phyloP scores from a whole-genome alignment of 352 stramenopile genomes.

The Phytophthora brassicae region DNA sequence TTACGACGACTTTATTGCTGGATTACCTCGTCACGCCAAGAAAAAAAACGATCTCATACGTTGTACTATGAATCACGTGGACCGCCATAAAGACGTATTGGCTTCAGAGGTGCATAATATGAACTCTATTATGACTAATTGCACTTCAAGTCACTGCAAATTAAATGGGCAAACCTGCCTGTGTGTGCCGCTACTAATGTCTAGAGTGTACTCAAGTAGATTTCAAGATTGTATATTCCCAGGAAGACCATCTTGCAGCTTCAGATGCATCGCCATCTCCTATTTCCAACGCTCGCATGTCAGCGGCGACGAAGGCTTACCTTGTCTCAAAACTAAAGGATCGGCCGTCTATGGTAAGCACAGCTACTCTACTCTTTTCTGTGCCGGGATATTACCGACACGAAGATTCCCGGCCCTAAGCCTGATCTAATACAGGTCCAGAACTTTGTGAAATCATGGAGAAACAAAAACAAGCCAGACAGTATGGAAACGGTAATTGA shows the following conservation, averaged over 20 bases:
- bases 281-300: neutral
- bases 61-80: slow-evolving; percentile 4
- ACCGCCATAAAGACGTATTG: neutral
- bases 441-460: neutral
- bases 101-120: neutral
- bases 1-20: neutral
- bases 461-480: neutral
- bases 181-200: neutral
- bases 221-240: neutral
- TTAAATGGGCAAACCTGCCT: too few species aligned
- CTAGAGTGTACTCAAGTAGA: neutral
- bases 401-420: neutral
- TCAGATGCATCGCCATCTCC: neutral
- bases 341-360: neutral
- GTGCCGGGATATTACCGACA: neutral
- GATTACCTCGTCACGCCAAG: neutral
- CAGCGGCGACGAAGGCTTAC: neutral
- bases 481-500: neutral
- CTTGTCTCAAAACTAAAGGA: neutral
- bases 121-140: neutral
- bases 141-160: neutral
- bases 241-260: neutral
- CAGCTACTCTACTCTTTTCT: neutral
- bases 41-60: neutral
- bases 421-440: neutral